Conservation (phyloP, 768 basidiomycete species). For the Mycena amicta region DNA sequence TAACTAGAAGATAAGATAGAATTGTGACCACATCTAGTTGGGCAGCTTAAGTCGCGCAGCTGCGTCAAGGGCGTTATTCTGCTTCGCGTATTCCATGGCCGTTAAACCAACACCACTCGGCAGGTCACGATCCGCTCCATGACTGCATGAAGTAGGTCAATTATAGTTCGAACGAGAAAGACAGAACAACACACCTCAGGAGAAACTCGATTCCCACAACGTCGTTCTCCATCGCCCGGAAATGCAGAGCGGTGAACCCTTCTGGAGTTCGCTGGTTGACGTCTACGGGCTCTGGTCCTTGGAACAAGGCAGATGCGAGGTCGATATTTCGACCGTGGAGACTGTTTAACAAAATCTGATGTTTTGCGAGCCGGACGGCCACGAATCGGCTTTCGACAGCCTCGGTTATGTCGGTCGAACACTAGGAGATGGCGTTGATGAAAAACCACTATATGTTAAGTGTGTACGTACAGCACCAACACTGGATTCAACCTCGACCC, state of each 20-base stretch:
- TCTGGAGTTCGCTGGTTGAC: slow-evolving; percentile 5
- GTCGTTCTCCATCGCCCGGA: slow-evolving; percentile 9
- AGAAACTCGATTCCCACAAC: slow-evolving; percentile 9
- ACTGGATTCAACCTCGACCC: slow-evolving; percentile 4
- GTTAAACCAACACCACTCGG: background rate
- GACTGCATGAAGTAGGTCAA: no score
- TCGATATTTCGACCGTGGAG: background rate
- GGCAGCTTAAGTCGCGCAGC: background rate
- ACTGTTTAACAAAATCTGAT: slow-evolving; percentile 11
- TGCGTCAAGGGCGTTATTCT: background rate
- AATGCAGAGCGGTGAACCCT: slow-evolving; percentile 11
- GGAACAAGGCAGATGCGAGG: background rate
- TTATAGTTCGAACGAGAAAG: no score
- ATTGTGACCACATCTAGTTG: background rate
- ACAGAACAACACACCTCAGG: slow-evolving; percentile 10
- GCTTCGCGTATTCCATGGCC: background rate
- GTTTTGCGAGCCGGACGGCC: background rate
- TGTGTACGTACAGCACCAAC: background rate
- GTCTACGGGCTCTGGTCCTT: slow-evolving; percentile 5
- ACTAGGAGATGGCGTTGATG: background rate
- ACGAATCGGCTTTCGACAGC: slow-evolving; percentile 4
- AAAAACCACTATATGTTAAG: background rate
- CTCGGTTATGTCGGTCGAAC: slow-evolving; percentile 9
- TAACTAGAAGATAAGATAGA: background rate
- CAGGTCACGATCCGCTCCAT: background rate